Conservation (phyloP, 306 rosid genomes). For the Fagus crenata region DNA sequence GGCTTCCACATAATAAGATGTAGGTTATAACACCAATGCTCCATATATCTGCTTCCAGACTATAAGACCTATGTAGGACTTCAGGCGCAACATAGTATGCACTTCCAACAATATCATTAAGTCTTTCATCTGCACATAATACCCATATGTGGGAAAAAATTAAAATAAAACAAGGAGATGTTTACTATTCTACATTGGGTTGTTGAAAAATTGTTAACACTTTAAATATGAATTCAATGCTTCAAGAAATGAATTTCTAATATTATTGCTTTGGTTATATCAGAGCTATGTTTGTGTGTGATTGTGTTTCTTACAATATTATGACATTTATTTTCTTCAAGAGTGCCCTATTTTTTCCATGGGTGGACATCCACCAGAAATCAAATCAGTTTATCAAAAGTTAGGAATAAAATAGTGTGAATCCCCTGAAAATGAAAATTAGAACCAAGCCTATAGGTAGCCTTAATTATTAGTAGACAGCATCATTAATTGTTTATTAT, state of each 20-base stretch:
- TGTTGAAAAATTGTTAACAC: background rate
- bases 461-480: background rate
- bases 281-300: background rate
- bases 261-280: background rate
- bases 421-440: background rate
- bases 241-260: background rate
- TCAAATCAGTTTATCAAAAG: background rate
- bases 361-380: background rate
- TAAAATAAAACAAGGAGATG: background rate
- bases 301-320: background rate
- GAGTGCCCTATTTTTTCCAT: background rate
- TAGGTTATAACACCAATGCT: conserved; percentile 91
- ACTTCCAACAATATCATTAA: conserved; percentile 96
- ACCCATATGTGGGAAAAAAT: conserved; percentile 8
- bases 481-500: background rate
- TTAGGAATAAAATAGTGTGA: background rate
- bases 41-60: conserved; percentile 95
- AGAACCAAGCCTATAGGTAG: background rate
- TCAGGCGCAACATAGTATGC: conserved; percentile 98
- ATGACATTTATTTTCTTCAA: background rate
- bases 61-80: conserved; percentile 94
- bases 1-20: conserved; percentile 86
- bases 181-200: background rate
- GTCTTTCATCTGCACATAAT: conserved; percentile 59
- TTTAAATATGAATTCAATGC: background rate